phyloP scores from a whole-genome alignment of 192 early-diverging fungal species.

The Coemansia sp. region DNA sequence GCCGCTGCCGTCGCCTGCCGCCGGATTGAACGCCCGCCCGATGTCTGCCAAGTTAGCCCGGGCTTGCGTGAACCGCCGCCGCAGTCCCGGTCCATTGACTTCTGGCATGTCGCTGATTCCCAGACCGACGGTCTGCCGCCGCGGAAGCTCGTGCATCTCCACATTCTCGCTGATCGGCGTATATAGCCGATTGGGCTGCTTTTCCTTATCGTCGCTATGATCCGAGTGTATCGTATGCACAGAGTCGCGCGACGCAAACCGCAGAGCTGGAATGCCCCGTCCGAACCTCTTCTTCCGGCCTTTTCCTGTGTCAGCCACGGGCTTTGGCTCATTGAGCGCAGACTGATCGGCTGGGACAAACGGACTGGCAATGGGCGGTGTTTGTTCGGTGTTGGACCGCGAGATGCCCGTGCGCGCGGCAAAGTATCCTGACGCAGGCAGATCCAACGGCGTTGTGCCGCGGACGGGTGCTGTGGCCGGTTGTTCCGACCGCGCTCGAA shows the following conservation, averaged over 20 bases:
- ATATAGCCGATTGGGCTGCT: constrained; percentile 12
- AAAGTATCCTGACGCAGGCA: constrained; percentile 48
- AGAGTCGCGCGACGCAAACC: constrained; percentile 43
- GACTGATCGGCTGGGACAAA: constrained; percentile 8
- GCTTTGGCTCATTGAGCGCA: neutral
- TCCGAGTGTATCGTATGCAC: constrained; percentile 38
- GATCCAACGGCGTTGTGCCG: constrained; percentile 11
- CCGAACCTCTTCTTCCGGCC: constrained; percentile 7
- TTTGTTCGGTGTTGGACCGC: constrained; percentile 7
- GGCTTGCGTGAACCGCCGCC: constrained; percentile 36
- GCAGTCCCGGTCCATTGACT: constrained; percentile 23
- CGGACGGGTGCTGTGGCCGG: constrained; percentile 33
- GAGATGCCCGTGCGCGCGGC: constrained; percentile 25
- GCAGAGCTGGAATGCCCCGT: constrained; percentile 12
- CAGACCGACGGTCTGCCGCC: neutral
- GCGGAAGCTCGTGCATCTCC: neutral
- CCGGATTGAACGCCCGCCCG: constrained; percentile 30
- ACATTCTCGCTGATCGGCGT: constrained; percentile 11
- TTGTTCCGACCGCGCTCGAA: constrained; percentile 11
- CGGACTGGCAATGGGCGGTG: constrained; percentile 2
- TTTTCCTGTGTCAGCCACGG: neutral
- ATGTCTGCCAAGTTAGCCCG: constrained; percentile 21
- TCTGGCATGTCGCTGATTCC: neutral
- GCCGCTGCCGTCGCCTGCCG: constrained; percentile 16
- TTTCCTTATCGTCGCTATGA: neutral